Evolutionary conservation across 805 yeast genomes (phyloP), one percentile per base, ranked within the genome.

Genomic region (Myxozyma monticola): DNA sequence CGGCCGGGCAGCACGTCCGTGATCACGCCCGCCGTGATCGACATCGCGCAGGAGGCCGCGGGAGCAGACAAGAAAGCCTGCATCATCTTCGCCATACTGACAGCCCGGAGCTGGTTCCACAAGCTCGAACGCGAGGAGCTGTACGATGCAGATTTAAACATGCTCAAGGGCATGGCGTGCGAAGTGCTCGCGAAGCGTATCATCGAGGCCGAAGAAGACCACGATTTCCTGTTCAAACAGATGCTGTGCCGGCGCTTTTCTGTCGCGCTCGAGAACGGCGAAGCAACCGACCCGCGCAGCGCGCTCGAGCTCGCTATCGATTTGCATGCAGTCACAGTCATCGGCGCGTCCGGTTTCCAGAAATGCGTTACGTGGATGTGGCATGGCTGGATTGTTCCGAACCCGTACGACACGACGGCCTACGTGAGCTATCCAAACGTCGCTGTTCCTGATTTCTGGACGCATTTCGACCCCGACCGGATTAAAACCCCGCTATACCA

Each of bases 361-460:
- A 71, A 95, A 46, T 87, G 96, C 69, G 76, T 88, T 62, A 81
- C 83, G 59, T 88, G 96, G 95, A 68, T 88, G 42, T 88, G 96
- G 96, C 73, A 90, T 49, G 96, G 96, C 25, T 87, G 96, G 95
- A 85, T 88, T 55, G 76, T 85, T 43, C 96, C 88, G 68, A 78
- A 84, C 20, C 78, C 81, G 10, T 67, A 65, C 12, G 88, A 87
- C 63, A 87, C 93, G 4, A 75, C 78, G 21, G 80, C 81, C 14
- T 88, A 84, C 60, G 82, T 79, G 22, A 62, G 83, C 48, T 87
- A 84, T 65, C 77, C 75, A 54, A 81, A 80, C 0, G 77, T 82
- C 12, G 73, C 80, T 0, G 79, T 81, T 21, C 70, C 80, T 3
- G 70, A 74, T 12, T 71, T 85, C 51, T 57, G 68, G 45, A 67